Base-by-base conservation (phyloP, 129 eudicot genomes). In the Glebionis coronaria region DNA sequence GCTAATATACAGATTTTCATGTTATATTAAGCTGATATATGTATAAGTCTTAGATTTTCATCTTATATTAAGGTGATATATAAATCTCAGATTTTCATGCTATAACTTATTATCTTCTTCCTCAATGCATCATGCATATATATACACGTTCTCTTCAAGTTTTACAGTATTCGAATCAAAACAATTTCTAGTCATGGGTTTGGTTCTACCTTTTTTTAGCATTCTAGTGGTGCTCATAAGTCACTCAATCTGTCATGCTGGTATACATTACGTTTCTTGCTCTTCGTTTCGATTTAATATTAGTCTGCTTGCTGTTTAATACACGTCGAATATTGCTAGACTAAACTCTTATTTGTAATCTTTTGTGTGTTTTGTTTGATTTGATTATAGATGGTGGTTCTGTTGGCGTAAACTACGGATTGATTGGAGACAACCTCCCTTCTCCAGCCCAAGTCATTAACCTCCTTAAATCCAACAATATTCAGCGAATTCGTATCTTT, bases 391-490 rank as follows among this genome's bases (percentile, higher is more conserved):
- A 67, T 44, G 81, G 63, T 5, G 42, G 45, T 12, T 60, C 16
- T 8, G 16, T 75, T 54, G 84, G 84, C 53, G 23, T 75, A 44
- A 76, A 76, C 78, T 76, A 76, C 11, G 81, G 75, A 45, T 46
- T 76, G 38, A 15, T 44, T 4, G 87, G 69, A 10, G 56, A 78
- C 68, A 74, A 78, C 64, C 80, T 82, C 49, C 78, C 83, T 14
- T 11, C 86, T 19, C 51, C 68, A 44, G 4, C 71, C 0, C 59
- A 54, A 61, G 70, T 51, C 66, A 25, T 69, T 25, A 31, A 63
- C 5, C 78, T 80, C 54, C 0, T 80, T 29, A 70, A 59, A 59
- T 73, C 79, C 19, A 71, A 58, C 58, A 67, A 65, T 60, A 68
- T 71, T 28, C 5, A 16, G 1, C 57, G 15, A 56, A 42, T 60